Evolutionary conservation across 2,329 filamentous ascomycete genomes (phyloP), one percentile per base, ranked within the genome.

Genomic region (Plectosphaerella cucumerina): DNA sequence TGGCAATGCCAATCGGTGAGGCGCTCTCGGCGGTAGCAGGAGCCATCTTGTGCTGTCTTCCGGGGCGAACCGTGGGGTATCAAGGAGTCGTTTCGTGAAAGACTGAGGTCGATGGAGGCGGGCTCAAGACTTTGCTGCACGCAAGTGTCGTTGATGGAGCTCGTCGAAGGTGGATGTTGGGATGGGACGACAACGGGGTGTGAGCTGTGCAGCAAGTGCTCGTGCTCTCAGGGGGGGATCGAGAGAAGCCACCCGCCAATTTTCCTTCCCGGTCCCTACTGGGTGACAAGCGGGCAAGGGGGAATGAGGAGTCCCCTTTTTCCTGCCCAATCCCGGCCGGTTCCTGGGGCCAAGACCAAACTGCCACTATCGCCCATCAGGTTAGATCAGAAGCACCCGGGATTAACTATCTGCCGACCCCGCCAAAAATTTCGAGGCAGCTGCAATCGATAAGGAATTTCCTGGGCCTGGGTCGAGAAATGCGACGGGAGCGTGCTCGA

Each of bases 1-100:
- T 87, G 75, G 84, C 84, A 76, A 87, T 87, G 72, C 84, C 84
- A 81, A 87, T 86, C 64, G 81, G 81, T 65, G 80, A 84, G 63
- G 81, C 80, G 71, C 76, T 84, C 70, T 84, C 80, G 59, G 77
- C 70, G 65, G 77, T 68, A 60, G 77, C 66, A 66, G 77, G 70
- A 71, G 81, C 78, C 82, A 85, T 85, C 60, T 68, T 68, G 70
- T 31, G 26, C 64, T 23, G 47, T 26, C 9, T 48, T 41, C 5
- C 34, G 12, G 17, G 33, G 18, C 15, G 34, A 37, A 23, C 14
- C 44, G 26, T 15, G 21, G 26, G 45, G 41, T 44, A 44, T 46
- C 50, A 12, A 34, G n/a, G 44, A 51, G 51, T 51, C 50, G 47
- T 43, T 53, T 11, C 54, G 31, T 35, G 47, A 43, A 48, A 50